These are phyloP conservation scores for Fraxinus albicans DNA, from an alignment of 305 asterid genomes.

Conservation along the genomic window DNA sequence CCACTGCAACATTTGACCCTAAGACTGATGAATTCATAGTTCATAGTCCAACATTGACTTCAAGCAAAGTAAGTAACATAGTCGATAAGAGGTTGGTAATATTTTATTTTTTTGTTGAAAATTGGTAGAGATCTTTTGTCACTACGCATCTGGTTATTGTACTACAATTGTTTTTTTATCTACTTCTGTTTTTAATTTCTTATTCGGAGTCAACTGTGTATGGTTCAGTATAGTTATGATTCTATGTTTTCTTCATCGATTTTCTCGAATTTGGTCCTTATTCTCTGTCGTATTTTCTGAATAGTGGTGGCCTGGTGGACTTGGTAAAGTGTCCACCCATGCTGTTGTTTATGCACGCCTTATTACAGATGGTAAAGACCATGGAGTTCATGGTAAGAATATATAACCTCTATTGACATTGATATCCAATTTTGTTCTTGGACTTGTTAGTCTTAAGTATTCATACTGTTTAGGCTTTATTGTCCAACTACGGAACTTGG, in stretches of 20 bases:
- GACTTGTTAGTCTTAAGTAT: not conserved
- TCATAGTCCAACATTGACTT: slow-evolving; percentile 95
- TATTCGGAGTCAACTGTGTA: not conserved
- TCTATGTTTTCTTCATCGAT: not conserved
- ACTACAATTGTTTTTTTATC: not conserved
- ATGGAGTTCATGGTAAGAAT: slow-evolving; percentile 81
- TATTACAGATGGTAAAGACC: slow-evolving; percentile 68
- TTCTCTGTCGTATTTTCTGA: slow-evolving; percentile 22
- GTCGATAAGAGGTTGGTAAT: not conserved
- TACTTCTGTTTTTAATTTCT: not conserved
- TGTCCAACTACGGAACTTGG: slow-evolving; percentile 88
- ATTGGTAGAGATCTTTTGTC: slow-evolving; percentile 16
- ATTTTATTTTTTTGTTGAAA: slow-evolving; percentile 12
- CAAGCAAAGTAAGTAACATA: slow-evolving; percentile 77
- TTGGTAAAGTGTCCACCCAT: slow-evolving; percentile 94
- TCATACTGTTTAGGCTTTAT: slow-evolving; percentile 59
- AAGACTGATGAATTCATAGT: slow-evolving; percentile 86
- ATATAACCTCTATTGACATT: slow-evolving; percentile 7
- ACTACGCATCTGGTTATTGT: not conserved
- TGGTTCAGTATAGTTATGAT: not conserved
- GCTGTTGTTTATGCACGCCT: slow-evolving; percentile 91
- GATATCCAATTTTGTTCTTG: slow-evolving; percentile 3
- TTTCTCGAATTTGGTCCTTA: slow-evolving; percentile 5
- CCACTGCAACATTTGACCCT: slow-evolving; percentile 94
- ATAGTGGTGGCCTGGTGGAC: slow-evolving; percentile 99